A percentile compares a stretch with the other conserved stretches of the same genome.
These are phyloP conservation scores for Boletus vinaceobasis DNA, from an alignment of 768 basidiomycete genomes.

Conservation along the genomic window DNA sequence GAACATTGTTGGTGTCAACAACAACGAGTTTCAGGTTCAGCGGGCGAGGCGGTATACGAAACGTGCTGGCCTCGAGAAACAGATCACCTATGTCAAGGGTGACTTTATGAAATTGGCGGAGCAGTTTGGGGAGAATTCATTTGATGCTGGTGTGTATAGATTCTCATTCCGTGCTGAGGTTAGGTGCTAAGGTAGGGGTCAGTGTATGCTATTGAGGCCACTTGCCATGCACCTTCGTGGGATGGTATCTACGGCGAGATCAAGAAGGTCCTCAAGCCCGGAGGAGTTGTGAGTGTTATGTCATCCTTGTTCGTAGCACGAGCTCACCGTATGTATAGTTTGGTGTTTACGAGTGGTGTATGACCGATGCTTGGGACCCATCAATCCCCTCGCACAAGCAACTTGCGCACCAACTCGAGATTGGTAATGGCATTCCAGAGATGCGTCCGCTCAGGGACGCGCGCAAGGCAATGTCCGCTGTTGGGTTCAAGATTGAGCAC, in stretches of 20 bases:
- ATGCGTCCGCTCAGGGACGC: conserved; percentile 79
- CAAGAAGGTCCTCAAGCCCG: conserved; percentile 90
- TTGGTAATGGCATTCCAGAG: conserved; percentile 97
- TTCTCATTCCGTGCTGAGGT: background rate
- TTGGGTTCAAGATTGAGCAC: conserved; percentile 85
- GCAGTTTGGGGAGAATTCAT: conserved; percentile 87
- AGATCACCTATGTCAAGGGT: conserved; percentile 82
- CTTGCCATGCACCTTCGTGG: conserved; percentile 92
- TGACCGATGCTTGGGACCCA: conserved; percentile 94
- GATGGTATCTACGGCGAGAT: conserved; percentile 96
- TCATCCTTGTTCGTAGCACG: background rate
- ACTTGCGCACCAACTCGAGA: conserved; percentile 87
- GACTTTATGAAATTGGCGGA: conserved; percentile 96
- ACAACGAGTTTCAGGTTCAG: conserved; percentile 92
- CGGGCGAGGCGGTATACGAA: conserved; percentile 84
- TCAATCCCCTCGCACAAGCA: conserved; percentile 82
- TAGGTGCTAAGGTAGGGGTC: conserved; percentile 5
- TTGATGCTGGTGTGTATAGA: conserved; percentile 79
- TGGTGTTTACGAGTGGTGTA: conserved; percentile 98
- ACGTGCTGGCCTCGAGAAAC: conserved; percentile 67
- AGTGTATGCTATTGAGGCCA: conserved; percentile 98
- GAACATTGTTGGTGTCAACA: conserved; percentile 84
- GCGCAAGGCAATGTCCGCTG: conserved; percentile 71
- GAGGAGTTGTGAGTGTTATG: conserved; percentile 73
- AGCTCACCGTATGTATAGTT: conserved; percentile 49